Evolutionary conservation across 495 filamentous ascomycete species (phyloP).

Genomic region (Trypethelium eluteriae): DNA sequence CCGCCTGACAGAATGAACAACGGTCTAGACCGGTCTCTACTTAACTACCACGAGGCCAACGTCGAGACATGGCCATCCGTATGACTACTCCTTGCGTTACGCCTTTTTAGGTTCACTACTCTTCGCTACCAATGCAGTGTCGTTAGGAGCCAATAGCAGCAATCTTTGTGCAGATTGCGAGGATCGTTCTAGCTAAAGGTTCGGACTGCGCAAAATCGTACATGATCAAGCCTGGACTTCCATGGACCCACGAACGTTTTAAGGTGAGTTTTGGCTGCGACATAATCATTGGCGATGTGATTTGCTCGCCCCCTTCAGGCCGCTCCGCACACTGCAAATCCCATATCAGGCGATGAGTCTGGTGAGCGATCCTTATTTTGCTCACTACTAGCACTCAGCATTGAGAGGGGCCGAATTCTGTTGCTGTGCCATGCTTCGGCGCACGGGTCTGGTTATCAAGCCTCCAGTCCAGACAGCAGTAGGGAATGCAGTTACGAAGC

Average conservation of each 20-base stretch:
- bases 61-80: too few species aligned
- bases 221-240: conserved; percentile 2
- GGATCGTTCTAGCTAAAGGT: not conserved
- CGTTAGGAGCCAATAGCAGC: too few species aligned
- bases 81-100: too few species aligned
- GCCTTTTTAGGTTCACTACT: too few species aligned
- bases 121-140: too few species aligned
- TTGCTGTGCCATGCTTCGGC: not conserved
- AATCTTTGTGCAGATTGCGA: too few species aligned
- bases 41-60: too few species aligned
- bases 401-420: not conserved
- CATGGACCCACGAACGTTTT: not conserved
- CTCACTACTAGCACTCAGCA: not conserved
- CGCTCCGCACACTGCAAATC: not conserved
- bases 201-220: not conserved
- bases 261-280: not conserved
- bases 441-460: not conserved
- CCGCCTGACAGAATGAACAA: not conserved
- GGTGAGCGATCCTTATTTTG: too few species aligned
- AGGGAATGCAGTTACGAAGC: conserved; percentile 30
- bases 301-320: not conserved
- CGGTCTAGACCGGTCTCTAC: not conserved
- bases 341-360: too few species aligned
- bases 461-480: conserved; percentile 34
- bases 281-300: not conserved